A percentile compares a stretch with the other conserved stretches of the same genome.
These are phyloP conservation scores for Trichoderma sp. DNA, from an alignment of 2,329 filamentous ascomycete species.

Conservation along the genomic window DNA sequence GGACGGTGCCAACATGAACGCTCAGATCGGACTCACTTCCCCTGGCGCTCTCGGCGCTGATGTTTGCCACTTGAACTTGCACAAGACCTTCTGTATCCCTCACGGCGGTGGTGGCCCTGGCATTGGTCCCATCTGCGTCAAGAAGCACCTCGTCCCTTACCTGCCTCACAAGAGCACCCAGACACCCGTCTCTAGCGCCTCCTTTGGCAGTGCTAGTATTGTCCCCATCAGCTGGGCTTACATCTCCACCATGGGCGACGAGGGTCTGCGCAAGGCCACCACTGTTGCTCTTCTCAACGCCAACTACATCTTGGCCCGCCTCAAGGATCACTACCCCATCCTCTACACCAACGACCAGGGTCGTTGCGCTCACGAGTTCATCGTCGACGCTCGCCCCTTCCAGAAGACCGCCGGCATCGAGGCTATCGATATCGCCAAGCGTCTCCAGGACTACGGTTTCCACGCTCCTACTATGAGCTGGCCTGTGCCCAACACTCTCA, in stretches of 20 bases:
- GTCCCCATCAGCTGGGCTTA: conserved; percentile 94
- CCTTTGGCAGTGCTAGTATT: conserved; percentile 86
- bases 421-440: conserved; percentile 93
- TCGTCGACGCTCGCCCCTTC: conserved; percentile 83
- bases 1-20: conserved; percentile 99
- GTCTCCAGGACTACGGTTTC: conserved; percentile 95
- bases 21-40: conserved; percentile 91
- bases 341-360: conserved; percentile 89
- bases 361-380: conserved; percentile 95
- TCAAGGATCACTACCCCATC: conserved; percentile 82
- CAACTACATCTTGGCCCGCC: conserved; percentile 89
- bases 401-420: conserved; percentile 80
- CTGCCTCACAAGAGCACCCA: conserved; percentile 43
- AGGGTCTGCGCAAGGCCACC: conserved; percentile 82
- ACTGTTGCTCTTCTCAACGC: conserved; percentile 93
- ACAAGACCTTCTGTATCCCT: conserved; percentile 99
- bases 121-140: conserved; percentile 91
- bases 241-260: conserved; percentile 80
- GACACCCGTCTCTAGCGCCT: conserved; percentile 73
- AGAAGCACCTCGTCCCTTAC: conserved; percentile 72
- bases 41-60: conserved; percentile 94
- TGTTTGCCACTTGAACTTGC: conserved; percentile 93
- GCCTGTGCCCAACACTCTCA: conserved; percentile 91
- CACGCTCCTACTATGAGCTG: conserved; percentile 97
- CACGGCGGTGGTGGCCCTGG: conserved; percentile 93